These are phyloP conservation scores for Lichtheimia ornata DNA, from an alignment of 371 early-diverging fungal genomes.

Conservation along the genomic window DNA sequence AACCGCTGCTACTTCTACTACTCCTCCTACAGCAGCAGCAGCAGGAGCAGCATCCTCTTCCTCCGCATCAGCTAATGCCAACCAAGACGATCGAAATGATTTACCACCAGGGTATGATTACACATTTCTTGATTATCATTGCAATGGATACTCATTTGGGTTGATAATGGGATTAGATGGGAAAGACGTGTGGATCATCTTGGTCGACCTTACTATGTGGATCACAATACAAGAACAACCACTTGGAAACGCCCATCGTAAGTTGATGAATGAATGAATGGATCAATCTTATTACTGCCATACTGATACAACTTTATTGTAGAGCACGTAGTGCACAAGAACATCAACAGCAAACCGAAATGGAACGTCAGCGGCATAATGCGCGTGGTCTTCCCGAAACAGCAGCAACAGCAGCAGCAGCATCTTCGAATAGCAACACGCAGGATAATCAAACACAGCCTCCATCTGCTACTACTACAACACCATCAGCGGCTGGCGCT, in stretches of 20 bases:
- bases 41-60: no score
- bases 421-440: background rate
- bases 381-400: conserved; percentile 83
- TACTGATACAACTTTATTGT: background rate
- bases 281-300: background rate
- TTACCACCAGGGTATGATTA: conserved; percentile 68
- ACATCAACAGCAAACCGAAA: conserved; percentile 48
- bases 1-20: conserved; percentile 6
- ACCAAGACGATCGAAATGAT: conserved; percentile 44
- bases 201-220: conserved; percentile 74
- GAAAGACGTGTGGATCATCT: conserved; percentile 70
- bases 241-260: conserved; percentile 74
- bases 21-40: no score
- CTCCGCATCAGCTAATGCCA: no score
- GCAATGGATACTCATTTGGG: background rate
- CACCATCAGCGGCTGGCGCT: conserved; percentile 3
- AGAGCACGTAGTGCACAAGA: conserved; percentile 1
- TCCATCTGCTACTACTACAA: no score
- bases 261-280: conserved; percentile 6
- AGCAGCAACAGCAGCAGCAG: conserved; percentile 29
- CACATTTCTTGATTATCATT: conserved; percentile 13
- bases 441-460: conserved; percentile 17
- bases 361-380: conserved; percentile 62
- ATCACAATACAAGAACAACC: conserved; percentile 69
- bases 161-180: conserved; percentile 49